phyloP scores from a whole-genome alignment of 1,139 yeast species.

The Diutina rugosa region DNA sequence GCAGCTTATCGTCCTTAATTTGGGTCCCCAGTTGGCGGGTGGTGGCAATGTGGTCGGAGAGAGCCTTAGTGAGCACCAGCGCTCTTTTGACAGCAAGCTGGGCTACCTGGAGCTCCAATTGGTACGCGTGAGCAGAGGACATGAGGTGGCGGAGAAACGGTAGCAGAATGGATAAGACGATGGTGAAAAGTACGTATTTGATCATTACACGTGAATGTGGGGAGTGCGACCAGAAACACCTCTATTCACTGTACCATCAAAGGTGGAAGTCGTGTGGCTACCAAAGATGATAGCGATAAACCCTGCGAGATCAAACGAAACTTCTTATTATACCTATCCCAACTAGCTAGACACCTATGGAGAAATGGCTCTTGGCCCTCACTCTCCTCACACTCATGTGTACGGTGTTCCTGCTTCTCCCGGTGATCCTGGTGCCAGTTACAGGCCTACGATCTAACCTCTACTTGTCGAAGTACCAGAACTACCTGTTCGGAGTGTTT shows the following conservation, averaged over 20 bases:
- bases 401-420: slow-evolving; percentile 21
- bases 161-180: not conserved
- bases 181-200: not conserved
- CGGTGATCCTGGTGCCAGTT: slow-evolving; percentile 52
- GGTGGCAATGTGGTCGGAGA: slow-evolving; percentile 47
- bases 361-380: slow-evolving; percentile 15
- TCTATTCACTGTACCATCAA: not conserved
- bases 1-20: slow-evolving; percentile 80
- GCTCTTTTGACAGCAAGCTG: slow-evolving; percentile 87
- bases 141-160: not conserved
- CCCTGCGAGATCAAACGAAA: not conserved
- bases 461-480: slow-evolving; percentile 20
- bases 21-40: slow-evolving; percentile 49
- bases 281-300: not conserved
- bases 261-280: not conserved
- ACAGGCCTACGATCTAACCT: slow-evolving; percentile 17
- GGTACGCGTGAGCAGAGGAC: slow-evolving; percentile 9
- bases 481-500: slow-evolving; percentile 68
- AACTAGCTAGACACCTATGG: slow-evolving; percentile 11
- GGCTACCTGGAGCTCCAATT: slow-evolving; percentile 61
- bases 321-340: too few relatives aligned
- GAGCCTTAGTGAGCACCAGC: slow-evolving; percentile 58
- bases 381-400: slow-evolving; percentile 16
- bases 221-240: not conserved
- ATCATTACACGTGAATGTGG: not conserved